Evolutionary conservation across 768 basidiomycete species (phyloP).

Genomic region (Xerocomellus chrysenteron): DNA sequence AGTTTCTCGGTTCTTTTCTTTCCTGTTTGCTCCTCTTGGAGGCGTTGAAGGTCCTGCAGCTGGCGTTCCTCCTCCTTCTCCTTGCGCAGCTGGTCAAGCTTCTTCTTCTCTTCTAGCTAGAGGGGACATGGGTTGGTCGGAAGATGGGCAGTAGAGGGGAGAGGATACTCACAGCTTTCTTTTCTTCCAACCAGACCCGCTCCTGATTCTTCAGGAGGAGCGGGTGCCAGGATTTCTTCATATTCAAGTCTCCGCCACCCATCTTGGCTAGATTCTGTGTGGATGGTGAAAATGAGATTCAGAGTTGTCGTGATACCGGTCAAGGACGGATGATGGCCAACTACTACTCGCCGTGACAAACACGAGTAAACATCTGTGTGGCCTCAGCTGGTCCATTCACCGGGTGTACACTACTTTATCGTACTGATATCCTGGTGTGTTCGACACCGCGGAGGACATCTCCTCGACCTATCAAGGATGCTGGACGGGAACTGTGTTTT

Average conservation of each 20-base stretch:
- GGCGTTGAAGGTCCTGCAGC: constrained; percentile 89
- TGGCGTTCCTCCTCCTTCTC: constrained; percentile 98
- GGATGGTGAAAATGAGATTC: constrained; percentile 1
- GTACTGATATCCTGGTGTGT: background rate
- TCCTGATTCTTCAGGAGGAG: constrained; percentile 98
- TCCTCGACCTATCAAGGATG: background rate
- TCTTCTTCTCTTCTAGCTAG: constrained; percentile 98
- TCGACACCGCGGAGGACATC: background rate
- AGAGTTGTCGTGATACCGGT: constrained; percentile 10
- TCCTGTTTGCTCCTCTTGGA: constrained; percentile 95
- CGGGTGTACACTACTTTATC: background rate
- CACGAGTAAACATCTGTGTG: background rate
- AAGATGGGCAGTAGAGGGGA: background rate
- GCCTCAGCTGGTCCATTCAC: background rate
- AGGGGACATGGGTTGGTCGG: constrained; percentile 13
- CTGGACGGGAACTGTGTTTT: background rate
- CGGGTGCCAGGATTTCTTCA: constrained; percentile 99
- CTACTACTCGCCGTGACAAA: background rate
- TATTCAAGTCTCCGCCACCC: constrained; percentile 98
- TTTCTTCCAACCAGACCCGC: constrained; percentile 98
- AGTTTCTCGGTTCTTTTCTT: constrained; percentile 92
- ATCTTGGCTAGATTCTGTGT: constrained; percentile 56
- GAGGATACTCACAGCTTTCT: constrained; percentile 73
- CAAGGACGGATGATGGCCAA: background rate
- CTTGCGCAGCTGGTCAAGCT: constrained; percentile 92